Percentiles rank a stretch among this genome's conserved stretches.
phyloP scores from a whole-genome alignment of 768 basidiomycete species.

The Clitopilus passeckerianus region DNA sequence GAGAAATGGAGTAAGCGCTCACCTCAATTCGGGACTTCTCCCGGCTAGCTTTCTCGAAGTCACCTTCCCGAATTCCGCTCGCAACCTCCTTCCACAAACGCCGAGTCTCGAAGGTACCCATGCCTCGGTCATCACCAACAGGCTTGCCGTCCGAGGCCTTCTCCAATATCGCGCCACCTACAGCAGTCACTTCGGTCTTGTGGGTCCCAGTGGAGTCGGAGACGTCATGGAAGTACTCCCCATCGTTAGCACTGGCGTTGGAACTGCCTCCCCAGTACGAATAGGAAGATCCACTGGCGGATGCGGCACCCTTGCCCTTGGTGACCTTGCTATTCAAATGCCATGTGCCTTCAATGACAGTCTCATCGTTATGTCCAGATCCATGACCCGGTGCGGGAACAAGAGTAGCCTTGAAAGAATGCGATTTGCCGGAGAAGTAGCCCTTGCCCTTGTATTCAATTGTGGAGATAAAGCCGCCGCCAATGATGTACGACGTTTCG shows the following conservation, averaged over 20 bases:
- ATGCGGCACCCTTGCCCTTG: conserved; percentile 18
- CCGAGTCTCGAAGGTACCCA: conserved; percentile 85
- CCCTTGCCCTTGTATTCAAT: conserved; percentile 97
- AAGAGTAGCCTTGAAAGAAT: conserved; percentile 86
- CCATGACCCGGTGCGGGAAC: conserved; percentile 40
- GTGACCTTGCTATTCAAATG: conserved; percentile 56
- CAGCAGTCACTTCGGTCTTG: background rate
- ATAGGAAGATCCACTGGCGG: conserved; percentile 18
- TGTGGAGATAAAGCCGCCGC: conserved; percentile 34
- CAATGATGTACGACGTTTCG: conserved; percentile 73
- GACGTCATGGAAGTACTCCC: conserved; percentile 72
- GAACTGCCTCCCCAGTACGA: background rate
- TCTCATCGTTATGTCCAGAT: conserved; percentile 25
- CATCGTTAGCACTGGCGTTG: conserved; percentile 9
- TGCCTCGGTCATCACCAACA: conserved; percentile 44
- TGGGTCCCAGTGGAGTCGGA: conserved; percentile 16
- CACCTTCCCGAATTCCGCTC: conserved; percentile 85
- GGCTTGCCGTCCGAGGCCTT: background rate
- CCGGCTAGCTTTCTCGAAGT: conserved; percentile 84
- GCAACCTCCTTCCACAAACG: conserved; percentile 82
- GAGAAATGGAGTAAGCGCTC: conserved; percentile 13
- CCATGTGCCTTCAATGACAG: conserved; percentile 79
- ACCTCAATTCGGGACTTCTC: conserved; percentile 95
- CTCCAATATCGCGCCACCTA: conserved; percentile 27
- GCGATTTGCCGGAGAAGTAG: conserved; percentile 90